Evolutionary conservation across 179 eudicot species (phyloP).

Genomic region (Silene noctiflora): DNA sequence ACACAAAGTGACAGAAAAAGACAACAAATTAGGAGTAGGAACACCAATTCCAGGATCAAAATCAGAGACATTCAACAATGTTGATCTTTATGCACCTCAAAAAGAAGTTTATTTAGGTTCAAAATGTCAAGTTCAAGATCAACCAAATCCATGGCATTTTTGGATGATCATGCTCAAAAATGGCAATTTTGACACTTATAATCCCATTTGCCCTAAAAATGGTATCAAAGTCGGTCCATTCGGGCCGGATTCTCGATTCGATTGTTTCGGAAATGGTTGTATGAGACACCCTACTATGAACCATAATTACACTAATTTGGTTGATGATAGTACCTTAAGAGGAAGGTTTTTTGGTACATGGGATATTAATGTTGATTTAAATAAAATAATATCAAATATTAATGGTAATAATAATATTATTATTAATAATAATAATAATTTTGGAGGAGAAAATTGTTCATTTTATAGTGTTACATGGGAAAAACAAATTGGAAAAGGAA

Average conservation of each 20-base stretch:
- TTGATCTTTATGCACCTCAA: conserved; percentile 45
- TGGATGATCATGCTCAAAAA: conserved; percentile 77
- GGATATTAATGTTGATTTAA: conserved; percentile 40
- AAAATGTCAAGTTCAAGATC: conserved; percentile 49
- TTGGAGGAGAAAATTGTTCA: conserved; percentile 21
- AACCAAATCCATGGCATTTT: conserved; percentile 54
- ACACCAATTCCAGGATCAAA: conserved; percentile 33
- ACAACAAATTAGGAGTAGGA: conserved; percentile 49
- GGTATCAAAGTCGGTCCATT: conserved; percentile 32
- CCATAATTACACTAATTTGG: conserved; percentile 36
- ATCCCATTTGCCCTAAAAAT: conserved; percentile 44
- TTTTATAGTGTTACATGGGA: conserved; percentile 49
- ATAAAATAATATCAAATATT: neutral
- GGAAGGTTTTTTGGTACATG: conserved; percentile 54
- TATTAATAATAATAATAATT: conserved; percentile 10
- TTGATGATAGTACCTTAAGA: conserved; percentile 7
- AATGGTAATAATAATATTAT: neutral
- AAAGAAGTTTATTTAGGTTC: conserved; percentile 51
- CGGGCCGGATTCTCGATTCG: conserved; percentile 30
- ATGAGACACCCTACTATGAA: conserved; percentile 50
- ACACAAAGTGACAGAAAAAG: conserved; percentile 42
- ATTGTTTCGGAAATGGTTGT: conserved; percentile 61
- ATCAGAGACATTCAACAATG: conserved; percentile 16
- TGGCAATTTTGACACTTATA: conserved; percentile 54
- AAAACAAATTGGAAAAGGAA: conserved; percentile 52